Conservation (phyloP, 768 basidiomycete species). For the Fistulinella prunicolor region DNA sequence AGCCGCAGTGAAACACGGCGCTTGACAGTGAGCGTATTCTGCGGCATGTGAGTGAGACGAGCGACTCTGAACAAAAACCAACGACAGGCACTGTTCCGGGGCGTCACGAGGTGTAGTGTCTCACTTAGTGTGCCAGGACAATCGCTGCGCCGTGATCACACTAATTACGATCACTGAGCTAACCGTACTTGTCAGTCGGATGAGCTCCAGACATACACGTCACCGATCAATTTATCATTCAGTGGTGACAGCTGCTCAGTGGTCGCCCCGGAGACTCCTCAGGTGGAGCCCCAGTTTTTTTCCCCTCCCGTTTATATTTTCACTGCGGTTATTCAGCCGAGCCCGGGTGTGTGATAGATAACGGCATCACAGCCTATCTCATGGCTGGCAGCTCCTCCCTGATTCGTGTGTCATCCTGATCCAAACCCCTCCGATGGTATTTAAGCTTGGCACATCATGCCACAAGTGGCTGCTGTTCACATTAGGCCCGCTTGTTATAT, state of each 20-base stretch:
- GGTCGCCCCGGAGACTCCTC: neutral
- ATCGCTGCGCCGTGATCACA: no score
- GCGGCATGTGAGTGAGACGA: no score
- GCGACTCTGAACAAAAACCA: no score
- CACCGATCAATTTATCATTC: neutral
- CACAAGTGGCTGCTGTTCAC: neutral
- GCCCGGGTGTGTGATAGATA: neutral
- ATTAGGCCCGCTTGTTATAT: neutral
- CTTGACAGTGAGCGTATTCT: no score
- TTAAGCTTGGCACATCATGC: conserved; percentile 13
- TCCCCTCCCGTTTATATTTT: neutral
- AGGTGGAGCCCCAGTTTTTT: neutral
- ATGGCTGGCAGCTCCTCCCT: neutral
- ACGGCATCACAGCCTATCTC: conserved; percentile 18
- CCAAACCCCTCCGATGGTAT: conserved; percentile 9
- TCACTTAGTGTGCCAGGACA: no score
- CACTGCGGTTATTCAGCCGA: neutral
- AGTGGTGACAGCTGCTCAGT: neutral
- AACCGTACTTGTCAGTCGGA: neutral
- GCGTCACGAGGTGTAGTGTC: no score
- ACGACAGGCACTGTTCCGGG: no score
- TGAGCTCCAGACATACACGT: neutral
- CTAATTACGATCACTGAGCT: neutral
- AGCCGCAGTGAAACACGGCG: no score
- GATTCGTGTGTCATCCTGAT: conserved; percentile 1